These are phyloP conservation scores for Paramecium octaurelia DNA, from an alignment of 73 alveolate species.

Conservation along the genomic window DNA sequence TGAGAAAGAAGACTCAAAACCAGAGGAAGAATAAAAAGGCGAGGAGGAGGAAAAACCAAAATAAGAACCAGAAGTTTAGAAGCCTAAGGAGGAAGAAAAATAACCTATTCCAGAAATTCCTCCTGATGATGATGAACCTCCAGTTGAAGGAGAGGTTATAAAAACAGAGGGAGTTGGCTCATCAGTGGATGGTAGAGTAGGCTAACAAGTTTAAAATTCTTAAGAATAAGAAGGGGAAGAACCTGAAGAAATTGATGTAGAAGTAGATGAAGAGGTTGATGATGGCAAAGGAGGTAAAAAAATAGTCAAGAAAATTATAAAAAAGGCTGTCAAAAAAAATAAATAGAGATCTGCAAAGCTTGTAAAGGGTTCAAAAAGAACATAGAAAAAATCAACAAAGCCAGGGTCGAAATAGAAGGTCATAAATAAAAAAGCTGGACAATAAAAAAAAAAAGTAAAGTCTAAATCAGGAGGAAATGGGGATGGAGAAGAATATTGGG, in stretches of 20 bases:
- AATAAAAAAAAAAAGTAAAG: neutral
- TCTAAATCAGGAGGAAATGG: neutral
- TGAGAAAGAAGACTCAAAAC: neutral
- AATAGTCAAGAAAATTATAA: neutral
- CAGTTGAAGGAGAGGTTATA: neutral
- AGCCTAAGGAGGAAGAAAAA: neutral
- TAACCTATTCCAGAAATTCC: neutral
- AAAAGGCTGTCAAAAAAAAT: neutral
- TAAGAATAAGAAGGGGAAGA: neutral
- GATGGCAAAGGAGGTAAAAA: conserved; percentile 2
- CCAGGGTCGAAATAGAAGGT: neutral
- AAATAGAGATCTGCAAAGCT: neutral
- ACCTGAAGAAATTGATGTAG: neutral
- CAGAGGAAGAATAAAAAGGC: neutral
- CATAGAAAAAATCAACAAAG: neutral
- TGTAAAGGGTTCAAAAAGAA: neutral
- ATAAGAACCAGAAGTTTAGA: neutral
- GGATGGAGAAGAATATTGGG: conserved; percentile 33
- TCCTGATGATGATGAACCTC: conserved; percentile 1
- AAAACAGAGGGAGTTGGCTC: neutral
- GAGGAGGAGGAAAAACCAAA: neutral
- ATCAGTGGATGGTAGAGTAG: neutral
- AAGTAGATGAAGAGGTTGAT: neutral
- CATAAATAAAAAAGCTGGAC: neutral
- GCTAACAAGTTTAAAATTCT: neutral